Base-by-base conservation (phyloP, 2,329 filamentous ascomycete species). In the Penicillium hesseltinei region DNA sequence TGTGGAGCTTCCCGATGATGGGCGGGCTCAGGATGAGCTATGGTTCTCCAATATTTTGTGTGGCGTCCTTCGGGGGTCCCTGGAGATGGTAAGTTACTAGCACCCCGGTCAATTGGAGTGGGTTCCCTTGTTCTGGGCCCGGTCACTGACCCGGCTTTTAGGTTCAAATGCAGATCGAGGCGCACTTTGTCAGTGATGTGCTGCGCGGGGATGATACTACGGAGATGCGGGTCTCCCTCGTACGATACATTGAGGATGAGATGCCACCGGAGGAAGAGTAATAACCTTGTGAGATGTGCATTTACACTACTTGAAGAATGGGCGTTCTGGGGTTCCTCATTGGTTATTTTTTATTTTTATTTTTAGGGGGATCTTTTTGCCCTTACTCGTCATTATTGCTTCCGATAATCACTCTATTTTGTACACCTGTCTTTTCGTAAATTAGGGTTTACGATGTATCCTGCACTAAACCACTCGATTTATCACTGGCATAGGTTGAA, bases 1-100 rank as follows among this genome's bases (percentile, higher is more conserved):
- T 77, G 94, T 99, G 48, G 94, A 99, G 76, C 80, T 99, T 43
- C 94, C 94, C 0, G 94, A 99, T 72, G 94, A 99, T 75, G 94
- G 92, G 51, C 84, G 92, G 62, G 91, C 94, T 4, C 94, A 99
- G 75, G 92, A 97, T 70, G 93, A 97, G 78, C 80, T 99, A 39
- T 99, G 94, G 94, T 99, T 95, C 75, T 97, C 92, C 5, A 99
- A 97, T 76, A 95, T 99, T 56, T 83, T 97, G 43, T 97, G 94
- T 68, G 94, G 94, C 43, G 90, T 99, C 43, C 79, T 99, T 60
- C 83, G 94, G 66, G 94, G 94, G 15, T 88, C 93, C 1, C 76
- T 99, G 58, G 94, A 99, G 76, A 99, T 99, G 94, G 93, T 97
- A 70, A 65, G 78, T 69, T 38, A 33, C 21, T 31, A 9, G 9